Evolutionary conservation across 176 grass and related monocot species (phyloP).

Genomic region (Musa beccarii): DNA sequence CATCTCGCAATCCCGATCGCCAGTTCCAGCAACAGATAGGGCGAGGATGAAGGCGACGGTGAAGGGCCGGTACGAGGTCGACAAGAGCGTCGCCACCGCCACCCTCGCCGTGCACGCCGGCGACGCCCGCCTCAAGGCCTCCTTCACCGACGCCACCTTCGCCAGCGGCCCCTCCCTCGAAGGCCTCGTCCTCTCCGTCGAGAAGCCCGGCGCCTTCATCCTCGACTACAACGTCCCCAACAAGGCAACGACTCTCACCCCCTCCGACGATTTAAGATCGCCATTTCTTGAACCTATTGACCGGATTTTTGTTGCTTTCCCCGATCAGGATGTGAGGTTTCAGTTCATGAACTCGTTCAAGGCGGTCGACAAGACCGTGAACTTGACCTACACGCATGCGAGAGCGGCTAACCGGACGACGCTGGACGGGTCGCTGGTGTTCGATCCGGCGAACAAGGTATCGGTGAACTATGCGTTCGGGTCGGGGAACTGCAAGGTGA

Average conservation of each 20-base stretch:
- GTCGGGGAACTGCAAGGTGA: conserved; percentile 44
- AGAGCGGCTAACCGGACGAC: conserved; percentile 32
- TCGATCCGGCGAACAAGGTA: conserved; percentile 74
- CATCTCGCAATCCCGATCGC: too few relatives aligned
- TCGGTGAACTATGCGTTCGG: conserved; percentile 50
- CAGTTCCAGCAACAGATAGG: too few relatives aligned
- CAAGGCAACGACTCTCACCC: conserved; percentile 11
- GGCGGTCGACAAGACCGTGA: conserved; percentile 63
- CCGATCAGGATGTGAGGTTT: conserved; percentile 64
- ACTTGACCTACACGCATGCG: conserved; percentile 66
- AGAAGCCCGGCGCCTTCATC: conserved; percentile 87
- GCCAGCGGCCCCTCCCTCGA: conserved; percentile 53
- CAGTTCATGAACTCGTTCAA: conserved; percentile 82
- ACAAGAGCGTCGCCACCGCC: conserved; percentile 36
- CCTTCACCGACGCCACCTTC: conserved; percentile 76
- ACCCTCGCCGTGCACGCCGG: conserved; percentile 32
- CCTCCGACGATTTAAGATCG: neutral
- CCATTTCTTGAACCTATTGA: neutral
- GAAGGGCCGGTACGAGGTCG: conserved; percentile 67
- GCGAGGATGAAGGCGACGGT: conserved; percentile 59
- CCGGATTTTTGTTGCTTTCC: neutral
- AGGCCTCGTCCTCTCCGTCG: conserved; percentile 66
- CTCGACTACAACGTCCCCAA: conserved; percentile 67
- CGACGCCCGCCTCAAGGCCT: conserved; percentile 63
- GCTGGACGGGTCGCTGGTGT: conserved; percentile 46